Conservation (phyloP, 345 rosid genomes). For the Corchorus olitorius region DNA sequence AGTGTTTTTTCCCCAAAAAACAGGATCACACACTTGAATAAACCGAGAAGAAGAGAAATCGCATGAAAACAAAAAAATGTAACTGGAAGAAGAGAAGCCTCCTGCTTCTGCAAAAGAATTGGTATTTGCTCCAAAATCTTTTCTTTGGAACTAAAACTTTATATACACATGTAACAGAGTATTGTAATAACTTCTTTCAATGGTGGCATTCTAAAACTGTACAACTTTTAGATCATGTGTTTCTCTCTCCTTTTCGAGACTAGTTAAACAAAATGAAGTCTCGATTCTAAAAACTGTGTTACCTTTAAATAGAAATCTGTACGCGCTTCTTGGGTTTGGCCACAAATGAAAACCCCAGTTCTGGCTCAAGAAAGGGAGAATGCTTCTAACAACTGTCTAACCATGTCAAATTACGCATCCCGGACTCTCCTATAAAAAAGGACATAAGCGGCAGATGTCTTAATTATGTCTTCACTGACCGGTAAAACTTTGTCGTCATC, state of each 20-base stretch:
- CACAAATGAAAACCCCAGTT: neutral
- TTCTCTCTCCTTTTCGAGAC: neutral
- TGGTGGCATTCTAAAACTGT: neutral
- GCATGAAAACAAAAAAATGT: neutral
- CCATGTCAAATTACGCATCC: neutral
- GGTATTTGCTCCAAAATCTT: neutral
- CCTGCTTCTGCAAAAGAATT: neutral
- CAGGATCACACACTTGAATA: neutral
- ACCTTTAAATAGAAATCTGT: neutral
- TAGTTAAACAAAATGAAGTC: neutral
- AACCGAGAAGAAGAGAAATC: neutral
- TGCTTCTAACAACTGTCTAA: slow-evolving; percentile 7
- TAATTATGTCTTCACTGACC: slow-evolving; percentile 47
- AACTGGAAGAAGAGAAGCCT: neutral
- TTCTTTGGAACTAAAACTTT: neutral
- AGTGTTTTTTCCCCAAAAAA: too few relatives aligned
- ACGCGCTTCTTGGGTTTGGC: neutral
- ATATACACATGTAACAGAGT: neutral
- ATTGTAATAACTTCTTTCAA: neutral
- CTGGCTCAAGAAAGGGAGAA: neutral
- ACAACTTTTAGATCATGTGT: neutral
- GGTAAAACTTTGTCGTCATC: slow-evolving; percentile 54
- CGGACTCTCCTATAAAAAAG: slow-evolving; percentile 60
- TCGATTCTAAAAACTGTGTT: neutral
- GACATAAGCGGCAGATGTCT: slow-evolving; percentile 68